phyloP scores from a whole-genome alignment of 495 filamentous ascomycete species.

The Gamarada debralockiae region DNA sequence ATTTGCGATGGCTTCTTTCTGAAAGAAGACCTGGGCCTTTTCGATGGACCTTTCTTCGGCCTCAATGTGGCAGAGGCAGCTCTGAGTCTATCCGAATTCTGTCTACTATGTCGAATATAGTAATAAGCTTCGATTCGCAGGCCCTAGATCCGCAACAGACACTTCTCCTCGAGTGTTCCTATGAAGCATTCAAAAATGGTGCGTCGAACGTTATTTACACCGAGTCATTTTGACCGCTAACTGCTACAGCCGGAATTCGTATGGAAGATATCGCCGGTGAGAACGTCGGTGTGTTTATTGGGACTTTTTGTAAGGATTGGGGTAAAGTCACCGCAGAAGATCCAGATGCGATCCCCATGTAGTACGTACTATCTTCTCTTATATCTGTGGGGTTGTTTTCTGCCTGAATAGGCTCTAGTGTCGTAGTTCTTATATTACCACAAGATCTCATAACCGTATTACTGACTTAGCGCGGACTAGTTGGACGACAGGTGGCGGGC shows the following conservation, averaged over 20 bases:
- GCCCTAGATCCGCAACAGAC: slow-evolving; percentile 51
- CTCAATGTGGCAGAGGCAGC: slow-evolving; percentile 52
- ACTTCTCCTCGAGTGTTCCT: slow-evolving; percentile 48
- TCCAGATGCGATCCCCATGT: slow-evolving; percentile 28
- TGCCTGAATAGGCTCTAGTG: too few relatives aligned
- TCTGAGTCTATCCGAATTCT: slow-evolving; percentile 20
- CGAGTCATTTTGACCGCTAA: background rate
- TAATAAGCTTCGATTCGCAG: background rate
- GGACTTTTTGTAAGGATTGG: slow-evolving; percentile 32
- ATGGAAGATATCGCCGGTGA: background rate
- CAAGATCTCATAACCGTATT: too few relatives aligned
- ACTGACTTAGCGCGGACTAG: too few relatives aligned
- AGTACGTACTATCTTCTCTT: too few relatives aligned
- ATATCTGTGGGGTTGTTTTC: too few relatives aligned
- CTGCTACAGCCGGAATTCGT: background rate
- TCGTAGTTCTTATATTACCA: too few relatives aligned
- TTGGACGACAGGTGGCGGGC: slow-evolving; percentile 36
- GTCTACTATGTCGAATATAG: background rate
- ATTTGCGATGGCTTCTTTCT: slow-evolving; percentile 39
- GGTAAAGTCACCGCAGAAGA: slow-evolving; percentile 29
- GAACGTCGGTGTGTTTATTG: slow-evolving; percentile 26
- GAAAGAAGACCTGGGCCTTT: slow-evolving; percentile 41
- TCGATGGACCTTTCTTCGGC: slow-evolving; percentile 54
- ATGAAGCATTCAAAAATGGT: slow-evolving; percentile 29
- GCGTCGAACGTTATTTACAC: background rate